Base-by-base conservation (phyloP, 345 rosid genomes). In the Pistacia integerrima region DNA sequence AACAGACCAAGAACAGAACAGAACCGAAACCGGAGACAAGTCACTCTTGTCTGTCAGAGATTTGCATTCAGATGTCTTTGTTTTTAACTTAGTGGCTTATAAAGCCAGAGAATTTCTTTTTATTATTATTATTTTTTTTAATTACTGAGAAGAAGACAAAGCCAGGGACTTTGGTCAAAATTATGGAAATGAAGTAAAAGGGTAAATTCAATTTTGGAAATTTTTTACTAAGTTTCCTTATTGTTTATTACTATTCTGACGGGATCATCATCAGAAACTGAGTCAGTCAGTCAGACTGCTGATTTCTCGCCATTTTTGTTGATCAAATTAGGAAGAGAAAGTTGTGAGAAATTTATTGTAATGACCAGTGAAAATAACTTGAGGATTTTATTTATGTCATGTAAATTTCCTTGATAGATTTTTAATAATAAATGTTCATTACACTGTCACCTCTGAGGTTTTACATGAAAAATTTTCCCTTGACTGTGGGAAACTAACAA, bases 21-120 rank as follows among this genome's bases (percentile, higher is more conserved):
- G 20, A 61, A 75, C 14, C 61, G 41, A 61, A 72, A 75, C 14
- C 61, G 49, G 80, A 75, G 73, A 66, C 17, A 61, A 18, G 18
- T 33, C n/a, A 10, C 28, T 72, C 73, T 77, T 82, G 81, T 82
- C 82, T 38, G 44, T 60, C 11, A 65, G 11, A 52, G 58, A 54
- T 73, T 46, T 52, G 14, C 57, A 14, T 52, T 4, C 18, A 41
- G 44, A 5, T 41, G 44, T 0, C 44, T 5, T 41, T 41, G 44
- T 5, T 41, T 41, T 41, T 3, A 41, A 41, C 44, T 41, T 41
- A 8, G 44, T 41, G 44, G 44, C 44, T 41, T 41, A 41, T 41
- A 5, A 41, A 41, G 44, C 44, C 44, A 41, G 5, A 8, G 44
- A 41, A 41, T 3, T 41, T 41, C 1, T 3, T 25, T 25, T 25